Base-by-base conservation (phyloP, 2,329 filamentous ascomycete genomes). In the Calonectria montana region DNA sequence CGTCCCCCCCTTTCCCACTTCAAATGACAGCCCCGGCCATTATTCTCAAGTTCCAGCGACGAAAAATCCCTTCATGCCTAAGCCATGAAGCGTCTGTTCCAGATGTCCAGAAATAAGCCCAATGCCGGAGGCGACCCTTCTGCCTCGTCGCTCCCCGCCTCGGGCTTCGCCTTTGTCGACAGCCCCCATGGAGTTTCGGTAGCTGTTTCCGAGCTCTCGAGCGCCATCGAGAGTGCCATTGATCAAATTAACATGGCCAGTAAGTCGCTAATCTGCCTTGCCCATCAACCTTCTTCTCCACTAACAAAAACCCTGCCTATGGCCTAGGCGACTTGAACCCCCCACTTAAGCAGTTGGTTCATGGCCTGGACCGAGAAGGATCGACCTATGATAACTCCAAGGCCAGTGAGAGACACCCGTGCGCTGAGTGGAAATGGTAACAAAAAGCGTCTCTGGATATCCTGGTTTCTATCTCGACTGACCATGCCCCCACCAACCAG, bases 361-460 rank as follows among this genome's bases (percentile, higher is more conserved):
- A 73, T 39, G 74, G 67, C n/a, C 53, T 78, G n/a, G 76, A 78
- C n/a, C 68, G 71, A 18, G 73, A 77, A 27, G 72, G 73, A 7
- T 76, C 76, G 43, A 71, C 71, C 16, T 78, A 78, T 18, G 65
- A 57, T 45, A 77, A 77, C 59, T 74, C 75, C 10, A 69, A 76
- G 21, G 63, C 76, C 25, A 70, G 35, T 4, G 69, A 77, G 21
- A 59, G 48, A 6, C 69, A 45, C 1, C 23, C 68, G 9, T 67
- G 63, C 39, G 63, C n/a, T 21, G 59, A 73, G n/a, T 78, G 76
- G 76, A 55, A 73, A 35, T 74, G 74, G 76, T 78, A 48, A 63
- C 7, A 41, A 16, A 1, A 21, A 0, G 13, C 9, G n/a, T 47
- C 35, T 12, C 9, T 10, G 3, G 37, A 16, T 10, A 2, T 27